A percentile compares a stretch with the other conserved stretches of the same genome.
Evolutionary conservation across 2,329 filamentous ascomycete species (phyloP).

Genomic region (Paradendryphiella salina): DNA sequence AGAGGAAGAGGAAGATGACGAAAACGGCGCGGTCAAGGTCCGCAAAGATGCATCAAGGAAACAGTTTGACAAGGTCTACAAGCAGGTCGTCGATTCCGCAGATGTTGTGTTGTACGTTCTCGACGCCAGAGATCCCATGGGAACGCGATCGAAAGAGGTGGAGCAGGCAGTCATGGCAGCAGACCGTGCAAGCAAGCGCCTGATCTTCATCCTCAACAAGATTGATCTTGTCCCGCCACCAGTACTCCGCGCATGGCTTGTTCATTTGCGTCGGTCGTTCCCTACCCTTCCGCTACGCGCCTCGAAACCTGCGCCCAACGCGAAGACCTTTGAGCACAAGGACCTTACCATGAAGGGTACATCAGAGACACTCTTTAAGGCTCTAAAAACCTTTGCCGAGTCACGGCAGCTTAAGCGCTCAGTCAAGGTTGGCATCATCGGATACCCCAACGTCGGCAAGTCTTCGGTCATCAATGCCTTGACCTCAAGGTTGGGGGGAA

Average conservation of each 20-base stretch:
- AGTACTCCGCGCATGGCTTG: constrained; percentile 82
- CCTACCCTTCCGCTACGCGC: constrained; percentile 88
- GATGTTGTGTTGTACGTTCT: constrained; percentile 93
- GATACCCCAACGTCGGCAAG: constrained; percentile 95
- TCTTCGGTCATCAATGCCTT: constrained; percentile 95
- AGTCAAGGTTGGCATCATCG: constrained; percentile 89
- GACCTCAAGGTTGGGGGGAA: constrained; percentile 72
- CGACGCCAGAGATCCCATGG: constrained; percentile 87
- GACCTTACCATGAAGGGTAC: constrained; percentile 85
- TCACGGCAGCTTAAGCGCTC: constrained; percentile 83
- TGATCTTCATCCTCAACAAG: constrained; percentile 94
- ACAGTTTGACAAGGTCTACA: constrained; percentile 95
- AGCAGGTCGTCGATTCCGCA: constrained; percentile 83
- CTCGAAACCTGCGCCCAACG: constrained; percentile 78
- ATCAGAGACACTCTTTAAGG: constrained; percentile 80
- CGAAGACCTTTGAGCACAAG: constrained; percentile 89
- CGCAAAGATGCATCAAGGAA: constrained; percentile 70
- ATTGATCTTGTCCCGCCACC: constrained; percentile 84
- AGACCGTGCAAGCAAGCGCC: constrained; percentile 76
- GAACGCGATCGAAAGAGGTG: constrained; percentile 85
- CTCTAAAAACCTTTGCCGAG: constrained; percentile 85
- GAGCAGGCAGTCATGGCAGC: constrained; percentile 92
- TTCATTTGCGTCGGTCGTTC: constrained; percentile 84
- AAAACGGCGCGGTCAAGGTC: constrained; percentile 29
- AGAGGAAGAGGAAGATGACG: constrained; percentile 54